Evolutionary conservation across 164 flowering plant species (phyloP).

Genomic region (Hamamelis virginiana): DNA sequence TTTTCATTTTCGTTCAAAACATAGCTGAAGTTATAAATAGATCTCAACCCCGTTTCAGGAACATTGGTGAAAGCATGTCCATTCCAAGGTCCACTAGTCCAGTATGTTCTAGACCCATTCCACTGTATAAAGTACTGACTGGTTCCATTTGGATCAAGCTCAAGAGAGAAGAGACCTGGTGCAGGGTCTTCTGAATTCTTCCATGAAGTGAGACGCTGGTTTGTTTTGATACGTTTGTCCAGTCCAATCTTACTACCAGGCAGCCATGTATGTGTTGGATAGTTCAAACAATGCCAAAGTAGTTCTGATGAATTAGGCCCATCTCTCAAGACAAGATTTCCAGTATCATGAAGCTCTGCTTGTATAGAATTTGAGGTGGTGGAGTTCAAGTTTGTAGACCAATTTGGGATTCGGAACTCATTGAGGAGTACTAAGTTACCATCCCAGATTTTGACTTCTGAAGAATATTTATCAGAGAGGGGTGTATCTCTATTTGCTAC

Average conservation of each 20-base stretch:
- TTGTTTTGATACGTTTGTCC: conserved; percentile 30
- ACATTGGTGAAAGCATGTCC: conserved; percentile 34
- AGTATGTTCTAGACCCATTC: conserved; percentile 41
- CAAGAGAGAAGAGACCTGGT: conserved; percentile 49
- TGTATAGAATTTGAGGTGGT: conserved; percentile 15
- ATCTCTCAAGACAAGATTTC: conserved; percentile 54
- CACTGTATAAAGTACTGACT: conserved; percentile 35
- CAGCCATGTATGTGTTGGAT: conserved; percentile 54
- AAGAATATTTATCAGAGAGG: conserved; percentile 32
- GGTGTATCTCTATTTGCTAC: conserved; percentile 65
- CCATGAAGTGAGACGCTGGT: conserved; percentile 53
- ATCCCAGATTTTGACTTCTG: conserved; percentile 37
- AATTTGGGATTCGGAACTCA: conserved; percentile 33
- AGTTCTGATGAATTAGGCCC: conserved; percentile 18
- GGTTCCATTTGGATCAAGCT: conserved; percentile 36
- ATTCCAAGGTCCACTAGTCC: conserved; percentile 61
- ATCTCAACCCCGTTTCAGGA: conserved; percentile 46
- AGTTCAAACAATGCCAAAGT: conserved; percentile 72
- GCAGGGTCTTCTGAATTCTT: conserved; percentile 60
- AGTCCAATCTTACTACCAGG: conserved; percentile 48
- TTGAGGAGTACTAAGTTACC: conserved; percentile 58
- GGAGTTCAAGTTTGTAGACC: conserved; percentile 54
- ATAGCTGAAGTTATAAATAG: conserved; percentile 37
- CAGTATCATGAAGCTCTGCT: conserved; percentile 49
- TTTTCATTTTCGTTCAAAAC: conserved; percentile 34